Conservation (phyloP, 176 grass and related monocot genomes). For the barley (Hordeum vulgare) region MorexV3_pseudomolecules_assembly NC_058520.1:588925206-588925705, state of each 20-base stretch:
- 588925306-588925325: conserved; percentile 12
- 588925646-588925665: conserved; percentile 41
- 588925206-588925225: conserved; percentile 11
- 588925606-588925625: neutral
- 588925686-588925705: conserved; percentile 61
- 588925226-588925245: conserved; percentile 44
- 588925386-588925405: neutral
- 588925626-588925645: neutral
- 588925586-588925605: conserved; percentile 10
- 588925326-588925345: conserved; percentile 43
- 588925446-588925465: conserved; percentile 37
- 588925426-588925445: conserved; percentile 34
- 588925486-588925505: neutral
- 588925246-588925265: conserved; percentile 45
- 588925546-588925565: conserved; percentile 21
- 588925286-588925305: conserved; percentile 45
- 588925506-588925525: neutral
- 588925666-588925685: conserved; percentile 23
- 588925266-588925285: conserved; percentile 33
- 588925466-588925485: conserved; percentile 11
- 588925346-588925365: conserved; percentile 23
- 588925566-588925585: neutral
- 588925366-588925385: neutral
- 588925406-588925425: conserved; percentile 25
- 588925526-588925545: conserved; percentile 4